Evolutionary conservation across 2,329 filamentous ascomycete genomes (phyloP), one percentile per base, ranked within the genome.

Genomic region (Trichoderma sp.): DNA sequence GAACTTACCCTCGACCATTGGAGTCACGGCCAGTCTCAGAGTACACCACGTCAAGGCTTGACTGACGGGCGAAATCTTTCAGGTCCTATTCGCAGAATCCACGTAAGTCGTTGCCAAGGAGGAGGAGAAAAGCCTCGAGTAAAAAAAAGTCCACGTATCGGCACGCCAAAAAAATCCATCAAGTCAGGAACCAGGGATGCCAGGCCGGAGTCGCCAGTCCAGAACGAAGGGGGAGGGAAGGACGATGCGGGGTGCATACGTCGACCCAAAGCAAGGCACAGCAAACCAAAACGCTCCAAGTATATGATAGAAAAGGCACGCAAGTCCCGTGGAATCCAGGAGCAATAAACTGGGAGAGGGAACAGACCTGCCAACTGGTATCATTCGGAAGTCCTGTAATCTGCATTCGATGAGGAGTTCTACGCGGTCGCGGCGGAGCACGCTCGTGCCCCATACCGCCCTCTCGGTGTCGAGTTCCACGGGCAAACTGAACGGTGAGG

Each of bases 301-400:
- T 76, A 75, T 75, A 74, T 76, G 75, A 79, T 74, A 76, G 76
- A 75, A 75, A 74, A 75, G 73, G 71, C 75, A 76, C 65, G 73
- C 70, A 69, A 72, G 68, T 76, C 83, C 82, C 83, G 78, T 79
- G 76, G 80, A 79, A 77, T 83, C 83, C 83, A 82, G 79, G 80
- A 80, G 82, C 81, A 86, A 87, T 79, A 81, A 87, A 88, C 84
- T 85, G 86, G 88, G 86, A 86, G 86, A 83, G 82, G 81, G 82
- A 86, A 93, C 96, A 96, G 92, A 99, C 96, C 96, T 99, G 96
- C 96, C 96, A 99, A 90, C 95, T 98, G 88, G 96, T 99, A 88
- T 98, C 95, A 85, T 90, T 91, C 82, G 95, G 95, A 84, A 99
- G 93, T 86, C 95, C 95, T 87, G 93, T 93, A 80, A 99, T 97